Base-by-base conservation (phyloP, 495 filamentous ascomycete genomes). In the Aspergillus leporis region DNA sequence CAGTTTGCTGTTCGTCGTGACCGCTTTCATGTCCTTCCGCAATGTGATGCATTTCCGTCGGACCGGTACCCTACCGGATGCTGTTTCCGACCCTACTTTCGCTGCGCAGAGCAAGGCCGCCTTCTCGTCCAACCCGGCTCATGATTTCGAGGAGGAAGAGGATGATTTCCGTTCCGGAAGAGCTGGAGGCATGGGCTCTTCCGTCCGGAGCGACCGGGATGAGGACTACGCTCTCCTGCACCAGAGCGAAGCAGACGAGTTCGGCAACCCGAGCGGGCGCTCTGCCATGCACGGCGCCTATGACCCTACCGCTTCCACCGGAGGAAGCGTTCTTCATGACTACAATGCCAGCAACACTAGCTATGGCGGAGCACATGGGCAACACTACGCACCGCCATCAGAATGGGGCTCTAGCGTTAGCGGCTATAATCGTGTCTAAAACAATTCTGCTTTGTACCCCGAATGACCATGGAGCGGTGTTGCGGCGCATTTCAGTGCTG, bases 31-130 rank as follows among this genome's bases (percentile, higher is more conserved):
- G 52, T 93, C 91, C 58, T 77, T 90, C 66, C 90, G 91, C 74
- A 88, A 87, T 51, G 80, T 91, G 54, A 81, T 87, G 65, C 88
- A 92, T 75, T 96, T 88, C 79, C 84, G 88, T 60, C 83, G 83
- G 55, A 86, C 91, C 61, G 90, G 90, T 59, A 83, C 82, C 43
- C 82, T 93, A 6, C 90, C 90, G n/a, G 86, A 86, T 30, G 83
- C 85, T 55, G 74, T 77, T 50, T 74, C 78, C 31, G 74, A 79
- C 48, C 82, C 85, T 25, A 83, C 82, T 51, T 74, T 73, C 50
- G 78, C 74, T 49, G 76, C 73, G 14, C 78, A 82, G 58, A 72
- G 69, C 62, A 78, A 81, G 57, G 78, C 75, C 30, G 78, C 76
- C 34, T 82, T 81, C 64, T 81, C 79, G 2, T 74, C 78, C 1